Base-by-base conservation (phyloP, 805 yeast species). In the Nakazawaea laoshanensis region DNA sequence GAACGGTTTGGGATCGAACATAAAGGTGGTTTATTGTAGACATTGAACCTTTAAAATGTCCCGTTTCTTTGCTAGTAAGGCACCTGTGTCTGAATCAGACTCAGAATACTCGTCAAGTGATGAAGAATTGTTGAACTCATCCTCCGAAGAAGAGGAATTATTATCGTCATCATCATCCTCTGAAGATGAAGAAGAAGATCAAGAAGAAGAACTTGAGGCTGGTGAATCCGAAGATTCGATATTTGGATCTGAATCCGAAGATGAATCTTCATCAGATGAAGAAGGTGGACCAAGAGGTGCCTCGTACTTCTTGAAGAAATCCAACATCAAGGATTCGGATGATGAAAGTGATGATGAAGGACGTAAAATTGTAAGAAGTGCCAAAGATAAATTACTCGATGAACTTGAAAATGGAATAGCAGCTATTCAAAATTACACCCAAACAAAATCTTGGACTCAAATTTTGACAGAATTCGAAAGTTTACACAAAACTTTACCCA, bases 371-470 rank as follows among this genome's bases (percentile, higher is more conserved):
- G 95, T 89, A 46, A 88, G 85, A 63, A 77, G 92, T 38, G 95
- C 96, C 34, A 85, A 81, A 61, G 97, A 88, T 44, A 92, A 89
- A 65, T 68, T 87, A 40, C 56, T 87, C 46, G 96, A 87, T 52
- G 98, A 92, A 56, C 71, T 92, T 62, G 77, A 73, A 46, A 65
- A 66, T 17, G 58, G 72, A 21, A 71, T 79, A 45, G 78, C 74
- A 48, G 67, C 74, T 33, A 74, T 87, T 48, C 87, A 79, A 50
- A 68, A 70, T 38, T 76, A 78, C 32, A 76, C 74, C 48, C 70
- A 72, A 58, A 69, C 70, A 43, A 74, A 74, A 49, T 89, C 84
- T 59, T 89, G 96, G 95, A 68, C 77, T 35, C 63, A 70, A 25
- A 79, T 83, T 28, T 70, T 79, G 33, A 59, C 64, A 29, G 94